Percentiles rank a stretch among this genome's conserved stretches.
Evolutionary conservation across 495 filamentous ascomycete genomes (phyloP).

Genomic region (Lasiosphaeria hispida): DNA sequence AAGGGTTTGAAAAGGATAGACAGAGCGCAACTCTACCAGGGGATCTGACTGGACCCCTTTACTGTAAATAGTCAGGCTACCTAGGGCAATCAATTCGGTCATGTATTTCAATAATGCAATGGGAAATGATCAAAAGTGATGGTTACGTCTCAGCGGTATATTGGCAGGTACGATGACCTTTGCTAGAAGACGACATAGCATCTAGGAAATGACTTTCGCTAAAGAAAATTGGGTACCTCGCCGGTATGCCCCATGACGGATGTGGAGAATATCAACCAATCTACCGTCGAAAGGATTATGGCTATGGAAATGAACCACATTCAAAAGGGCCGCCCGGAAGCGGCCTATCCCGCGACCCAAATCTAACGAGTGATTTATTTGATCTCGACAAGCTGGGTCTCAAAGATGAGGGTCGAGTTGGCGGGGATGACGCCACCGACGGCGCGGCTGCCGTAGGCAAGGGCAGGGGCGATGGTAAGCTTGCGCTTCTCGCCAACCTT

Average conservation of each 20-base stretch:
- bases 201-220: too few species aligned
- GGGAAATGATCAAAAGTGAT: neutral
- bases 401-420: constrained; percentile 57
- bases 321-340: too few species aligned
- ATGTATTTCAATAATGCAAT: neutral
- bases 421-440: constrained; percentile 57
- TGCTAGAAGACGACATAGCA: too few species aligned
- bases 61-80: neutral
- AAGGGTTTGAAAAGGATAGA: neutral
- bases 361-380: constrained; percentile 34
- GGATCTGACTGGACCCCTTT: neutral
- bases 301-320: too few species aligned
- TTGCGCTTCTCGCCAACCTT: constrained; percentile 79
- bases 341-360: too few species aligned
- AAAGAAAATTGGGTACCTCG: too few species aligned
- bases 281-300: too few species aligned
- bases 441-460: constrained; percentile 68
- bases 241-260: too few species aligned
- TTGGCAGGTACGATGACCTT: too few species aligned
- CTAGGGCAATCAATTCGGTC: constrained; percentile 2
- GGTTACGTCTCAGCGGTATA: too few species aligned
- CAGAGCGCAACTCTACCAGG: neutral
- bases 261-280: too few species aligned
- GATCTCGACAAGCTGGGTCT: constrained; percentile 80
- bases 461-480: constrained; percentile 73